Evolutionary conservation across 805 yeast species (phyloP).

Genomic region (Babjeviella inositovora): DNA sequence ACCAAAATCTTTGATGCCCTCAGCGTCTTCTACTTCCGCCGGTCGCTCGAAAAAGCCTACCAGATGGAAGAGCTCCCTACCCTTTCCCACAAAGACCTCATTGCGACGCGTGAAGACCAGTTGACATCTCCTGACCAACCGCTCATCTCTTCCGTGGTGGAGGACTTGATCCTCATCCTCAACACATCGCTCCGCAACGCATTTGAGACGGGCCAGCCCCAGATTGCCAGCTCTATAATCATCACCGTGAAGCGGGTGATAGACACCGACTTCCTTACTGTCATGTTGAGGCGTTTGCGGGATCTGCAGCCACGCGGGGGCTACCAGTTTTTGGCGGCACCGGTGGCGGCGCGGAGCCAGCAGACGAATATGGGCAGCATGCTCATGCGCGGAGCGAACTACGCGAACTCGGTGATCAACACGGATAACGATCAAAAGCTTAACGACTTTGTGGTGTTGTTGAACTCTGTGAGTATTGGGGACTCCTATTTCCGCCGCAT

Average conservation of each 20-base stretch:
- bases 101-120: slow-evolving; percentile 5
- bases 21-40: slow-evolving; percentile 49
- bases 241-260: slow-evolving; percentile 40
- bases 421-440: slow-evolving; percentile 30
- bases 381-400: slow-evolving; percentile 23
- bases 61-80: slow-evolving; percentile 68
- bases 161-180: slow-evolving; percentile 65
- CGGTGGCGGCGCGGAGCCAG: slow-evolving; percentile 6
- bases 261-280: slow-evolving; percentile 46
- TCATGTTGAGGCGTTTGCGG: slow-evolving; percentile 28
- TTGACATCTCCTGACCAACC: slow-evolving; percentile 30
- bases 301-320: slow-evolving; percentile 20
- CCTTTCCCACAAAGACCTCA: slow-evolving; percentile 14
- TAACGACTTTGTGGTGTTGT: slow-evolving; percentile 43
- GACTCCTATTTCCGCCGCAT: slow-evolving; percentile 40
- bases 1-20: slow-evolving; percentile 51
- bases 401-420: slow-evolving; percentile 16
- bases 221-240: slow-evolving; percentile 36
- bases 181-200: slow-evolving; percentile 51
- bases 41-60: slow-evolving; percentile 72
- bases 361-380: slow-evolving; percentile 10
- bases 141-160: slow-evolving; percentile 73
- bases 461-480: slow-evolving; percentile 60
- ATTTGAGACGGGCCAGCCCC: slow-evolving; percentile 55
- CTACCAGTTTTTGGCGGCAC: slow-evolving; percentile 5